Percentiles rank a stretch among this genome's conserved stretches.
Conservation (phyloP, 352 stramenopile species). For the Pythium myriotylum region DNA sequence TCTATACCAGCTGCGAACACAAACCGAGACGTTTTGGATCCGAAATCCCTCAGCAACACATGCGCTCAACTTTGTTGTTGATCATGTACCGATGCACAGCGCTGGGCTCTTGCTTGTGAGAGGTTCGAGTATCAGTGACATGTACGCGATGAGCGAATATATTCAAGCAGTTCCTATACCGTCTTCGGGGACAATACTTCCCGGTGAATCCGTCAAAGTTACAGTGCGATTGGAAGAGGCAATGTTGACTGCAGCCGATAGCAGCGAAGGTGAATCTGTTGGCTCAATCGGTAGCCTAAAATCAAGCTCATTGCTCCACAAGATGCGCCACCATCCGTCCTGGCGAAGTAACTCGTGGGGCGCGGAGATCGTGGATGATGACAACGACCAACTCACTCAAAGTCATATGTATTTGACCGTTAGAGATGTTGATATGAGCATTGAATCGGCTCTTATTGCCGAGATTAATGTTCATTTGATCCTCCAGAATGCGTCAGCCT, state of each 20-base stretch:
- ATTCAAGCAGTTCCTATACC: constrained; percentile 75
- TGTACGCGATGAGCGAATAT: constrained; percentile 78
- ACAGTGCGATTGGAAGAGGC: constrained; percentile 79
- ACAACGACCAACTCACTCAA: constrained; percentile 41
- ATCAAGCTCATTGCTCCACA: constrained; percentile 47
- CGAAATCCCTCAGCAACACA: constrained; percentile 71
- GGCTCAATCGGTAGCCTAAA: constrained; percentile 11
- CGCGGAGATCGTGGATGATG: constrained; percentile 47
- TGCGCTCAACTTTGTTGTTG: constrained; percentile 76
- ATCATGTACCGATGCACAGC: constrained; percentile 64
- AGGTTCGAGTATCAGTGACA: constrained; percentile 50
- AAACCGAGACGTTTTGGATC: constrained; percentile 79
- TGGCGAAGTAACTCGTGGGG: constrained; percentile 88
- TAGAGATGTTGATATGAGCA: constrained; percentile 63
- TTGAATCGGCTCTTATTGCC: constrained; percentile 50
- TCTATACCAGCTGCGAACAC: constrained; percentile 70
- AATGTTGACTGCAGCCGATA: constrained; percentile 26
- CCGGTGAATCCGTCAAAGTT: constrained; percentile 79
- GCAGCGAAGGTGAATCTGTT: constrained; percentile 5
- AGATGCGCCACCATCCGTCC: constrained; percentile 77
- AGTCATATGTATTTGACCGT: constrained; percentile 82
- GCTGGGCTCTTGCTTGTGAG: constrained; percentile 68
- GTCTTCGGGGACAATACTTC: constrained; percentile 68
- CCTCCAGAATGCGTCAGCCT: constrained; percentile 34
- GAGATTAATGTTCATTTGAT: constrained; percentile 76